Percentiles rank a stretch among this genome's conserved stretches.
Conservation (phyloP, 345 rosid genomes). For the Syzygium aqueum region DNA sequence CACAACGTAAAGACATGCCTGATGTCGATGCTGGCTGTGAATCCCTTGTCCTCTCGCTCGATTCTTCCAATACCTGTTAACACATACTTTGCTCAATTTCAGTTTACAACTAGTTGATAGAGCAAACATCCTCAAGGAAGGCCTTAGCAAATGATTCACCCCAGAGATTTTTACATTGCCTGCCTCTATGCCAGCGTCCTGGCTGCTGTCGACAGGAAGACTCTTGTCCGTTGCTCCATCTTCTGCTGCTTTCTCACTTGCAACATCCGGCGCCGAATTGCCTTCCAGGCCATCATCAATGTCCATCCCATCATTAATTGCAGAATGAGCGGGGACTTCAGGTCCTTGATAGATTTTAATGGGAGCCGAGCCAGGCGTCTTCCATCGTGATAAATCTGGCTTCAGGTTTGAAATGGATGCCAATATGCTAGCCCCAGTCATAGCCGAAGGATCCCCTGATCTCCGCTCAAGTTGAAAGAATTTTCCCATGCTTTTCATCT, state of each 20-base stretch:
- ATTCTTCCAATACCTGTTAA: slow-evolving; percentile 77
- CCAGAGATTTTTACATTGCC: slow-evolving; percentile 62
- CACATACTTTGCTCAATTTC: slow-evolving; percentile 57
- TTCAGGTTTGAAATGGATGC: slow-evolving; percentile 56
- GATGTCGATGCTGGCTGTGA: slow-evolving; percentile 54
- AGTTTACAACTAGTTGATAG: slow-evolving; percentile 48
- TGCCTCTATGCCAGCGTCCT: slow-evolving; percentile 53
- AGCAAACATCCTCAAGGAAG: slow-evolving; percentile 50
- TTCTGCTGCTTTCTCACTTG: slow-evolving; percentile 54
- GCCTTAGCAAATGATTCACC: slow-evolving; percentile 60
- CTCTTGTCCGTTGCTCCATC: slow-evolving; percentile 37
- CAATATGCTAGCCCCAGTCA: slow-evolving; percentile 67
- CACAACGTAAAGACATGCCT: slow-evolving; percentile 42
- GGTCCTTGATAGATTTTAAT: slow-evolving; percentile 37
- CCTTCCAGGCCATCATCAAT: slow-evolving; percentile 53
- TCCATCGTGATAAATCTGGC: slow-evolving; percentile 51
- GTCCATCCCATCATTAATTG: slow-evolving; percentile 37
- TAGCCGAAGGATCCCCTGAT: slow-evolving; percentile 67
- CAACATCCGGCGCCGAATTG: slow-evolving; percentile 33
- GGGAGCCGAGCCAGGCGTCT: slow-evolving; percentile 33
- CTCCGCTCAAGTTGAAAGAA: slow-evolving; percentile 46
- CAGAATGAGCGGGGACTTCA: slow-evolving; percentile 45
- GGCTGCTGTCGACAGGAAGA: slow-evolving; percentile 45
- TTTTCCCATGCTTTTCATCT: slow-evolving; percentile 39
- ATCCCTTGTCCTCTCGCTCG: slow-evolving; percentile 55